phyloP scores from a whole-genome alignment of 192 early-diverging fungal genomes.

The Coemansia sp. region DNA sequence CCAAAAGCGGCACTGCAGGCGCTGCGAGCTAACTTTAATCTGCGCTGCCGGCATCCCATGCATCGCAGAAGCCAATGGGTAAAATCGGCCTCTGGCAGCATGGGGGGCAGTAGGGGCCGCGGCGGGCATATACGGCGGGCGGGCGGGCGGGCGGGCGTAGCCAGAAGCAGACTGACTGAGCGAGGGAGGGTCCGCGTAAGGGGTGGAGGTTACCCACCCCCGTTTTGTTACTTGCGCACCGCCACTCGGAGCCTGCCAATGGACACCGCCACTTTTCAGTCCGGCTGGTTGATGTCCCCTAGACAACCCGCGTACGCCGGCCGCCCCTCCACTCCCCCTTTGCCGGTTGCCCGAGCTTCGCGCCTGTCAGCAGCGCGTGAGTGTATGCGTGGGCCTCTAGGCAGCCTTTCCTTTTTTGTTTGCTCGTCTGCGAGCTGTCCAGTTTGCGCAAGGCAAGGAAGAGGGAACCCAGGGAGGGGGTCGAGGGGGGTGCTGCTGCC shows the following conservation, averaged over 20 bases:
- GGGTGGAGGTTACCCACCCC: slow-evolving; percentile 6
- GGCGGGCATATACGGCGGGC: neutral
- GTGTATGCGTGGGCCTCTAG: neutral
- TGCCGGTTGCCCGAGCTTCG: slow-evolving; percentile 1
- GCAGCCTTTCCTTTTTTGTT: neutral
- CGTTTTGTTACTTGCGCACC: slow-evolving; percentile 9
- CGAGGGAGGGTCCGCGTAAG: neutral
- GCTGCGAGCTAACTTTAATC: too few relatives aligned
- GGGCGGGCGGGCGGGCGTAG: neutral
- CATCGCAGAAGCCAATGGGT: too few relatives aligned
- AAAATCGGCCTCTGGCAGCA: neutral
- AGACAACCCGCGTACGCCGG: slow-evolving; percentile 7
- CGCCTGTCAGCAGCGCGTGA: neutral
- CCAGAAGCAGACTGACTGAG: neutral
- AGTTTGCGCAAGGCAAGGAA: neutral
- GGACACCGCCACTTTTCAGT: slow-evolving; percentile 34
- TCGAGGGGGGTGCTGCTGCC: slow-evolving; percentile 2
- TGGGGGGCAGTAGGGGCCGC: neutral
- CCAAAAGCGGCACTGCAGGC: too few relatives aligned
- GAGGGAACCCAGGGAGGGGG: neutral
- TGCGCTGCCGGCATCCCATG: too few relatives aligned
- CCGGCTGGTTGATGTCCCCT: slow-evolving; percentile 7
- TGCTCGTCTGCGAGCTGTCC: neutral
- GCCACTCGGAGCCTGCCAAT: slow-evolving; percentile 51
- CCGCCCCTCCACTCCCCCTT: slow-evolving; percentile 9